phyloP scores from a whole-genome alignment of 2,329 filamentous ascomycete genomes.

The Nectriaceae sp. region DNA sequence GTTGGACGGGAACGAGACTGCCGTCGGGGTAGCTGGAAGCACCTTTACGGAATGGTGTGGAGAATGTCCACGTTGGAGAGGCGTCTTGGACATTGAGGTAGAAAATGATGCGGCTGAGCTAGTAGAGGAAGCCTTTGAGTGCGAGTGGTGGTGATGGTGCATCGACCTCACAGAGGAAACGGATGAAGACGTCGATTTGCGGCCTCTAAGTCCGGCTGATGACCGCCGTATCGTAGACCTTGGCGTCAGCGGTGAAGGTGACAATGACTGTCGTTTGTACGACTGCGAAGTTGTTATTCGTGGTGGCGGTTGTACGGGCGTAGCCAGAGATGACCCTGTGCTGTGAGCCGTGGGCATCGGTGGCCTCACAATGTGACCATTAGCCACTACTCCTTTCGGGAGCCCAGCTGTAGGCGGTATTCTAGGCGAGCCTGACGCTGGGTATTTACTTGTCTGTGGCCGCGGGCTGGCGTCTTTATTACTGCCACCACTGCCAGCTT shows the following conservation, averaged over 20 bases:
- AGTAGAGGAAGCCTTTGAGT: conserved; percentile 93
- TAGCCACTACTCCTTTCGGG: conserved; percentile 54
- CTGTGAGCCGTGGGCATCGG: conserved; percentile 21
- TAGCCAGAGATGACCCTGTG: conserved; percentile 25
- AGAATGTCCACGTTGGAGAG: conserved; percentile 64
- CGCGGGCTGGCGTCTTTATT: conserved; percentile 57
- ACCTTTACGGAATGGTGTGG: conserved; percentile 93
- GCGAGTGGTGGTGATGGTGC: conserved; percentile 81
- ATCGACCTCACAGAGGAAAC: conserved; percentile 92
- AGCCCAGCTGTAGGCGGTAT: conserved; percentile 44
- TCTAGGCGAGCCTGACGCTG: conserved; percentile 40
- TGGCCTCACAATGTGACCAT: conserved; percentile 46
- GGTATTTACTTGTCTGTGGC: conserved; percentile 62
- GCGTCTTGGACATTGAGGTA: conserved; percentile 69
- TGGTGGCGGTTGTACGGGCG: conserved; percentile 33
- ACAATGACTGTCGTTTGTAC: conserved; percentile 79
- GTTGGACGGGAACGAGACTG: conserved; percentile 76
- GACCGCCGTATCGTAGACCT: conserved; percentile 82
- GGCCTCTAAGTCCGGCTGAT: conserved; percentile 79
- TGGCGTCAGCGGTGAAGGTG: conserved; percentile 85
- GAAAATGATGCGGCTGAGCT: conserved; percentile 78
- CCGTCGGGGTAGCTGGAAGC: conserved; percentile 84
- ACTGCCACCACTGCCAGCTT: conserved; percentile 47
- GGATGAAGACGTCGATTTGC: conserved; percentile 95
- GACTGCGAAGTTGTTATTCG: conserved; percentile 36